Conservation (phyloP, 768 basidiomycete species). For the Amanita phalloides region DNA sequence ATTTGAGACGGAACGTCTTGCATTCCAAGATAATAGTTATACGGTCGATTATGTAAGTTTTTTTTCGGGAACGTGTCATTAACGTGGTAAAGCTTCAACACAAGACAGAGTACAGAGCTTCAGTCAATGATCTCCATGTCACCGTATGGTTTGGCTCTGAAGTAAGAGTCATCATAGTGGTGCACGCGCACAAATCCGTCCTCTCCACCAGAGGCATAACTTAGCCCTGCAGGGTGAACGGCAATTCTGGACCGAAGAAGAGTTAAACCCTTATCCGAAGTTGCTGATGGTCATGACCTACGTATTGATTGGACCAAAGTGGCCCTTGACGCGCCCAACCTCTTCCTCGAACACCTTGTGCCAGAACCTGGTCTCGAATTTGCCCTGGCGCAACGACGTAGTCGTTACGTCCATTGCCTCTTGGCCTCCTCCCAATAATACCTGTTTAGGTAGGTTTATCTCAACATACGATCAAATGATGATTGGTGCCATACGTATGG, state of each 20-base stretch:
- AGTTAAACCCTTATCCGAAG: background rate
- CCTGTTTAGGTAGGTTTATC: constrained; percentile 25
- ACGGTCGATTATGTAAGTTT: background rate
- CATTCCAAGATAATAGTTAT: background rate
- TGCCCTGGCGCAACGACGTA: constrained; percentile 86
- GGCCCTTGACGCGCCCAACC: constrained; percentile 93
- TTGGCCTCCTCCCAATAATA: constrained; percentile 92
- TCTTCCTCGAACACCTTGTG: constrained; percentile 96
- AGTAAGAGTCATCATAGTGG: constrained; percentile 93
- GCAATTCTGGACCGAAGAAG: constrained; percentile 54
- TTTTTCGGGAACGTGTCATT: no score
- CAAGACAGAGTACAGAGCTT: constrained; percentile 3
- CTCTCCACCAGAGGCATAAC: constrained; percentile 92
- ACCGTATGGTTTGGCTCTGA: constrained; percentile 85
- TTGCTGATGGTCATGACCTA: constrained; percentile 29
- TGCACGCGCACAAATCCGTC: constrained; percentile 91
- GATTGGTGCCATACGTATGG: constrained; percentile 56
- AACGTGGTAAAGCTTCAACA: no score
- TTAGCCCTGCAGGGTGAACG: constrained; percentile 79
- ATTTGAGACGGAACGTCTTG: background rate
- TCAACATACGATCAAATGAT: background rate
- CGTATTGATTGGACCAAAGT: constrained; percentile 97
- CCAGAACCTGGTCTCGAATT: constrained; percentile 98
- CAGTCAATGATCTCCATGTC: constrained; percentile 61
- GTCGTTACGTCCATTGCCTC: constrained; percentile 98